Evolutionary conservation across 83 land plant species (phyloP), one percentile per base, ranked within the genome.

Genomic region (Diphasiastrum complanatum): DNA sequence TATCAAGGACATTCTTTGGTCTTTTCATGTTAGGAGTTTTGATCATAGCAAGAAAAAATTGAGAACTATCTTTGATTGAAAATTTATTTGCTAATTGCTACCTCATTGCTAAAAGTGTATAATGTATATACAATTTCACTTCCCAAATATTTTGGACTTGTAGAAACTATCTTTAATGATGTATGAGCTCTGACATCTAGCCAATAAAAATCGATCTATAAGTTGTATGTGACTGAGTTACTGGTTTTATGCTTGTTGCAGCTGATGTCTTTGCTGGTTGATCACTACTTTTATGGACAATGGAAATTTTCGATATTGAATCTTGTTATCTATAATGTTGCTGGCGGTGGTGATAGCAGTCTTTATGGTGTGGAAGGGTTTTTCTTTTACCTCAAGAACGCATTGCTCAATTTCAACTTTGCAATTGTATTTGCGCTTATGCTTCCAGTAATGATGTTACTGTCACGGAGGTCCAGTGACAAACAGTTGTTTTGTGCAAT

Each of bases 231-330:
- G 6, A 14, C 14, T 38, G 14, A 6, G 41, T 14, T 38, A 38
- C 6, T 38, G 41, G 41, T 6, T 38, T 38, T 14, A 6, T 38
- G 6, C 56, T 3, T 22, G 56, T 18, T 76, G 5, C 82, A 95
- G 99, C 83, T 61, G 37, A 60, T 82, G 1, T 89, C 99, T 18
- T 46, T 79, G 0, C 47, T 81, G 64, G 57, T 67, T 34, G 99
- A 95, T 60, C 78, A 81, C 51, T 70, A 72, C 35, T 89, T 73
- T 66, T 95, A 95, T 68, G 78, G 80, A 47, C 83, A 54, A 60
- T 89, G 96, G 99, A 95, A 91, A 54, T 84, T 86, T 26, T 95
- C 99, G 28, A 72, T 95, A 16, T 43, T 95, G 45, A 95, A 95
- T 79, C 67, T 95, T 41, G 65, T 95, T 41, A 2, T 79, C 11